Base-by-base conservation (phyloP, 1,139 yeast species). In the Geotrichum carabidarum region DNA sequence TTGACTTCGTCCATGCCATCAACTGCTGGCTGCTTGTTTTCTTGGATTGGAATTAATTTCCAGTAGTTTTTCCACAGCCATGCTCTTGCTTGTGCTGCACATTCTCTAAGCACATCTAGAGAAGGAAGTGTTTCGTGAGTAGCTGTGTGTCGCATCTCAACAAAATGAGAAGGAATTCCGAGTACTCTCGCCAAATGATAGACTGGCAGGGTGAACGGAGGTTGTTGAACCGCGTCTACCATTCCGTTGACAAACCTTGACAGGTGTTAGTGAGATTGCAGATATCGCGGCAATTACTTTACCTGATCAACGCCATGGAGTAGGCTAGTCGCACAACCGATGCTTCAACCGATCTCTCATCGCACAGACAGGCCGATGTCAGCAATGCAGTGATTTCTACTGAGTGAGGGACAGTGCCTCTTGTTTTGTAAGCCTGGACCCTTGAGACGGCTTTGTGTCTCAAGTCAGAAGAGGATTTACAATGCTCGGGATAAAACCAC, bases 101-200 rank as follows among this genome's bases (percentile, higher is more conserved):
- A 80, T 34, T 74, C 68, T 42, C 95, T 74, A 22, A 93, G 74
- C 70, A 86, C 76, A 47, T 78, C 81, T 44, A 89, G 63, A 38
- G 86, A 77, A 0, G 98, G 97, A 22, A 93, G 70, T 14, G 74
- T 77, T 62, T 93, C 98, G 68, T 94, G 99, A 0, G 99, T 93
- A 5, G 95, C 93, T 67, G 82, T 80, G 68, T 94, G 99, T 59
- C 99, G 75, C 42, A 90, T 67, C 66, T 94, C 99, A 0, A 94
- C 99, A 70, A 94, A 90, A 64, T 80, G 80, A 37, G 85, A 78
- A 0, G 99, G 97, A 22, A 94, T 72, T 1, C 80, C 80, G 22
- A 88, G 71, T 43, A 78, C 77, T 53, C 74, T 79, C 0, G 99
- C 99, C 35, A 93, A 71, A 6, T 78, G 76, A 60, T 85, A 86